Percentiles rank a stretch among this genome's conserved stretches.
These are phyloP conservation scores for Tolypocladium nubicola DNA, from an alignment of 2,329 filamentous ascomycete species.

Conservation along the genomic window DNA sequence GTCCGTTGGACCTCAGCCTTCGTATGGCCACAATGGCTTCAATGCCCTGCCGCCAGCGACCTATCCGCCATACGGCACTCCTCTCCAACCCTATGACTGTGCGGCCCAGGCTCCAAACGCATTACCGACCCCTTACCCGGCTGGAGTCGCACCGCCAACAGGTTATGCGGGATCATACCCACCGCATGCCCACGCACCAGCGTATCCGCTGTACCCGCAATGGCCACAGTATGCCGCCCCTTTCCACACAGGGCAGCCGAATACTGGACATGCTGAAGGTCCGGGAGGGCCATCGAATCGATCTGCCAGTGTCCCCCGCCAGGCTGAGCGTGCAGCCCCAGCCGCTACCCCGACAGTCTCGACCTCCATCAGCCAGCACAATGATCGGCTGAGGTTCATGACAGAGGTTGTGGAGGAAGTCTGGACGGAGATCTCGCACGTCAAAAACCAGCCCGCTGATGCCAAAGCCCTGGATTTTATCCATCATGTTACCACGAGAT, in stretches of 20 bases:
- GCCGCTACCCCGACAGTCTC: background rate
- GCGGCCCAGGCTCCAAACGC: background rate
- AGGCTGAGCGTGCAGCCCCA: background rate
- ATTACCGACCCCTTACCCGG: background rate
- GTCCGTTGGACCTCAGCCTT: background rate
- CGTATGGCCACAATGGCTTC: background rate
- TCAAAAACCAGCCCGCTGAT: constrained; percentile 51
- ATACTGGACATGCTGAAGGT: background rate
- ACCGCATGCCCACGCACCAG: background rate
- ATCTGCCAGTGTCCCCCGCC: background rate
- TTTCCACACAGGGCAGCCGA: background rate
- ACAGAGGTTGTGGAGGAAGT: constrained; percentile 45
- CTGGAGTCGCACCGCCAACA: background rate
- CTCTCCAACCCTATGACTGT: background rate
- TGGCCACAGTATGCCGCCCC: background rate
- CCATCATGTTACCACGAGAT: constrained; percentile 49
- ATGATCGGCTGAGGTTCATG: constrained; percentile 39
- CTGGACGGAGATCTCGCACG: constrained; percentile 49
- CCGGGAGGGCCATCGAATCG: background rate
- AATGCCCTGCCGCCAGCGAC: background rate
- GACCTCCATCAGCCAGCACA: constrained; percentile 17
- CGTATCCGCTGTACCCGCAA: background rate
- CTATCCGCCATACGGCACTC: background rate
- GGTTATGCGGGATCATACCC: background rate
- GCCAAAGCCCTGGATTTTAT: constrained; percentile 55